phyloP scores from a whole-genome alignment of 2,329 filamentous ascomycete species.

The Clarireedia monteithiana region DNA sequence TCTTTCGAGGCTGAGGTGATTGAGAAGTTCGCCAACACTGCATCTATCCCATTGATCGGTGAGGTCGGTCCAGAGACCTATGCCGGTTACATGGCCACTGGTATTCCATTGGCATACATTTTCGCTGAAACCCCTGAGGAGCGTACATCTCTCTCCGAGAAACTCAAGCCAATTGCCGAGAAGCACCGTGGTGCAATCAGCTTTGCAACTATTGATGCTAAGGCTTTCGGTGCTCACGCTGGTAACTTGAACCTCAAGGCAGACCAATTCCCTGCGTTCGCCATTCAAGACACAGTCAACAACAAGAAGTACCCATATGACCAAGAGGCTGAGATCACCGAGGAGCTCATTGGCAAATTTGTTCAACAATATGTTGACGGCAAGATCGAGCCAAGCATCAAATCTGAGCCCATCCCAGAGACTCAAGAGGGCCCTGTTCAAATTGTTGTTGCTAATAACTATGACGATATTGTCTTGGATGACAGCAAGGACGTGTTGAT shows the following conservation, averaged over 20 bases:
- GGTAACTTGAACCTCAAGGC: constrained; percentile 95
- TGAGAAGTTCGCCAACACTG: constrained; percentile 72
- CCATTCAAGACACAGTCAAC: constrained; percentile 91
- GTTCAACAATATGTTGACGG: constrained; percentile 78
- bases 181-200: constrained; percentile 92
- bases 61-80: constrained; percentile 98
- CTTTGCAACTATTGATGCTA: constrained; percentile 96
- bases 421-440: constrained; percentile 83
- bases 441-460: constrained; percentile 87
- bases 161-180: constrained; percentile 79
- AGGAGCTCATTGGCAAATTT: constrained; percentile 64
- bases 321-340: constrained; percentile 69
- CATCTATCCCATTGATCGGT: constrained; percentile 83
- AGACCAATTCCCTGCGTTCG: constrained; percentile 93
- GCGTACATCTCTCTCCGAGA: constrained; percentile 67
- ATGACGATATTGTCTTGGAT: constrained; percentile 84
- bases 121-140: constrained; percentile 90
- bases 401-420: constrained; percentile 95
- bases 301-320: constrained; percentile 97
- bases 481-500: constrained; percentile 94
- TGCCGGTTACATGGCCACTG: constrained; percentile 85
- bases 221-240: constrained; percentile 88
- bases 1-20: constrained; percentile 78
- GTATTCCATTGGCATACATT: constrained; percentile 92
- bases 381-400: constrained; percentile 93